A percentile compares a stretch with the other conserved stretches of the same genome.
Conservation (phyloP, 2,329 filamentous ascomycete genomes). For the Blumeria graminis region DNA sequence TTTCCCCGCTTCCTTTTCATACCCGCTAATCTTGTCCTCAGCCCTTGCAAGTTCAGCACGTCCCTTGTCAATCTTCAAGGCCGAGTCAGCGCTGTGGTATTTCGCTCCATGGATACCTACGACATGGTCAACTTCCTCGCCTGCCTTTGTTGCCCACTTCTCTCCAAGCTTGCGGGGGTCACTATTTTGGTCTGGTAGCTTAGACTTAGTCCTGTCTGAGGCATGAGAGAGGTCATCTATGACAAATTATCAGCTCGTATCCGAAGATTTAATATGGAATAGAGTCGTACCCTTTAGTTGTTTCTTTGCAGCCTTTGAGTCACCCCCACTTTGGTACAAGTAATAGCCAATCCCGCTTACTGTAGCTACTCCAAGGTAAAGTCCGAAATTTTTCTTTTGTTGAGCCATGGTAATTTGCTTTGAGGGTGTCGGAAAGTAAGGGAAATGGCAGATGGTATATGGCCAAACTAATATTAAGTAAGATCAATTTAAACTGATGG, state of each 20-base stretch:
- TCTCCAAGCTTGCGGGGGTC: conserved; percentile 19
- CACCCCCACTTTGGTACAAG: conserved; percentile 67
- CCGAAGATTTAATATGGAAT: not conserved
- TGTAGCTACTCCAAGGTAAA: too few species aligned
- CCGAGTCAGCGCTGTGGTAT: not conserved
- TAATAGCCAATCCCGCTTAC: conserved; percentile 64
- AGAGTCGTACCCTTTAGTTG: conserved; percentile 49
- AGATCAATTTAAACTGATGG: too few species aligned
- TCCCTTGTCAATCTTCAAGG: conserved; percentile 30
- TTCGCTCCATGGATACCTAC: conserved; percentile 24
- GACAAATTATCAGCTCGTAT: conserved; percentile 17
- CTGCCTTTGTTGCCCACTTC: conserved; percentile 33
- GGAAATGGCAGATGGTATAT: too few species aligned
- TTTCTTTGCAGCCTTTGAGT: conserved; percentile 62
- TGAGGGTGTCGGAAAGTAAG: too few species aligned
- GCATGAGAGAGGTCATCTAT: conserved; percentile 47
- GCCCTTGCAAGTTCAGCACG: conserved; percentile 37
- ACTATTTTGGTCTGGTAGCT: conserved; percentile 30
- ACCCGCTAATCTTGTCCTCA: conserved; percentile 33
- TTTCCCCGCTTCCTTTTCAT: conserved; percentile 38
- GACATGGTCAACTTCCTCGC: conserved; percentile 41
- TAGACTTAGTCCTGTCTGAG: conserved; percentile 38
- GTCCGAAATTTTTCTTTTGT: too few species aligned
- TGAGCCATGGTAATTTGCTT: too few species aligned
- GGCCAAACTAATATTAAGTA: too few species aligned